phyloP scores from a whole-genome alignment of 176 grass and related monocot species.

The Melocanna baccifera region DNA sequence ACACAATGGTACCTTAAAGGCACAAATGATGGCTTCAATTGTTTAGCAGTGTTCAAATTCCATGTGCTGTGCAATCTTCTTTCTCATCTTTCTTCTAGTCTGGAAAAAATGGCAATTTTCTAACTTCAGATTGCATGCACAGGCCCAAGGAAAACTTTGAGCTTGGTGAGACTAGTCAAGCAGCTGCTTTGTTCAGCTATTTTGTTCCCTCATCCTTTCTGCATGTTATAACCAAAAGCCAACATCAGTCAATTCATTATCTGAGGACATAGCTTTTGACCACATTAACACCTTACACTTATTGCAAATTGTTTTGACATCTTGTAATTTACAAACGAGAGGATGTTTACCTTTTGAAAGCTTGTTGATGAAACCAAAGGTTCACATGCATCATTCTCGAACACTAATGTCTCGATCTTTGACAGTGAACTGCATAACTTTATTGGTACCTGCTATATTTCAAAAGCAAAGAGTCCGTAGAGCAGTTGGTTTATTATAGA shows the following conservation, averaged over 20 bases:
- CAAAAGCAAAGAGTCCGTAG: not conserved
- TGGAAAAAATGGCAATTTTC: not conserved
- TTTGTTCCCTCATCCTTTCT: not conserved
- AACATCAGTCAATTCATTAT: not conserved
- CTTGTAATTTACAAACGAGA: not conserved
- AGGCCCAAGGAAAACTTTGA: not conserved
- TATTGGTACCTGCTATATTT: not conserved
- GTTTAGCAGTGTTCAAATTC: slow-evolving; percentile 1
- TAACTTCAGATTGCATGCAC: not conserved
- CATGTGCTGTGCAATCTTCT: not conserved
- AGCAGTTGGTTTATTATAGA: not conserved
- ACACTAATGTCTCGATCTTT: not conserved
- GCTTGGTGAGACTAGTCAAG: not conserved
- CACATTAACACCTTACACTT: slow-evolving; percentile 1
- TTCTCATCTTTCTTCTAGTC: not conserved
- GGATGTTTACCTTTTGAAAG: not conserved
- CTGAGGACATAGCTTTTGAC: not conserved
- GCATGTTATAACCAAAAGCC: not conserved
- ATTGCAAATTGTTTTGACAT: not conserved
- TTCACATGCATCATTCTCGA: not conserved
- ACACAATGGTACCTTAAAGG: not conserved
- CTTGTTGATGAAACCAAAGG: slow-evolving; percentile 4
- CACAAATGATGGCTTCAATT: slow-evolving; percentile 2
- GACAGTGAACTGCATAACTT: not conserved
- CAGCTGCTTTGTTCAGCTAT: slow-evolving; percentile 10